Evolutionary conservation across 352 stramenopile genomes (phyloP).

Genomic region (Halophytophthora polymorphica): DNA sequence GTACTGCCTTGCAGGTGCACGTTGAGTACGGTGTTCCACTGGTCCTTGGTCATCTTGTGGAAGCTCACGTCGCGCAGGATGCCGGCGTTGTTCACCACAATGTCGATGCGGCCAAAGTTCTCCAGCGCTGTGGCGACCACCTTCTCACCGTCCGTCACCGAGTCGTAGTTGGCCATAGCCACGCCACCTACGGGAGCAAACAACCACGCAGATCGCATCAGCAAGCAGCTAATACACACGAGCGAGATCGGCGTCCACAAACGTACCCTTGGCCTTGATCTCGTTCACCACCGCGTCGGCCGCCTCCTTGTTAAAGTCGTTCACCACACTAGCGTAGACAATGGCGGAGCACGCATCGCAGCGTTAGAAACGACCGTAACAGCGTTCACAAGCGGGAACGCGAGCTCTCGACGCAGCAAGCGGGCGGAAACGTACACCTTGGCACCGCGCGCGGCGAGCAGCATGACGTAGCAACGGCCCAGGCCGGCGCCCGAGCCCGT

Average conservation of each 20-base stretch:
- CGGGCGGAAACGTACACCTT: conserved; percentile 62
- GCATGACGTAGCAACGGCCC: conserved; percentile 69
- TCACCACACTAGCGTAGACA: conserved; percentile 48
- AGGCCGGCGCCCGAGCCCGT: conserved; percentile 74
- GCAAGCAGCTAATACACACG: neutral
- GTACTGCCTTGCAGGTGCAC: conserved; percentile 82
- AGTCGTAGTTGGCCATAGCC: conserved; percentile 82
- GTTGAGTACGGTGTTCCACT: conserved; percentile 85
- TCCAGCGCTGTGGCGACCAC: conserved; percentile 74
- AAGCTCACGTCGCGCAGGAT: conserved; percentile 92
- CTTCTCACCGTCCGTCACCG: conserved; percentile 80
- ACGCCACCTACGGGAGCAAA: conserved; percentile 35
- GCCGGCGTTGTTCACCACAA: conserved; percentile 92
- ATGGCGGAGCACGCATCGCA: neutral
- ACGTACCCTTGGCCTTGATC: conserved; percentile 68
- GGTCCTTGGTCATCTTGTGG: conserved; percentile 86
- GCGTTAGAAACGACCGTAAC: conserved; percentile 3
- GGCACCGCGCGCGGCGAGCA: conserved; percentile 69
- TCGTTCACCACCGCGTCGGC: conserved; percentile 74
- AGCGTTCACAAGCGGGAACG: neutral
- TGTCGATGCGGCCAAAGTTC: conserved; percentile 72
- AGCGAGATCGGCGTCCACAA: neutral
- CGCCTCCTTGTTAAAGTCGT: conserved; percentile 63
- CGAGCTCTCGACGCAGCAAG: neutral
- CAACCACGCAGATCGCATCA: conserved; percentile 4